Conservation (phyloP, 2,329 filamentous ascomycete species). For the Xylogone sp. region DNA sequence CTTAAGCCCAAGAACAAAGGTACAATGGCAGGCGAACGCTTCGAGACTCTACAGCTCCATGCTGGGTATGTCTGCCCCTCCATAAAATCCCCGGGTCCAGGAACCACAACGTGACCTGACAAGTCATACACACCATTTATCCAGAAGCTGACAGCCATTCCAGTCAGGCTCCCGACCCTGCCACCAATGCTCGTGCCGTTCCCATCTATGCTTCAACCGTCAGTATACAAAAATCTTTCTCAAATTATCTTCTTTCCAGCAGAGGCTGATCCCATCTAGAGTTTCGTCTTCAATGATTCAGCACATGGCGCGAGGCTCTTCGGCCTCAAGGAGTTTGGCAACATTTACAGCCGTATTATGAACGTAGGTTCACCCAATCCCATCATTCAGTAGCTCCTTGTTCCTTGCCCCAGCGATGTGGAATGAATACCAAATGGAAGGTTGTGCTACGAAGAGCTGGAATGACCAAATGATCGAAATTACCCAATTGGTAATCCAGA, state of each 20-base stretch:
- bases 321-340: slow-evolving; percentile 93
- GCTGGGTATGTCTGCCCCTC: slow-evolving; percentile 57
- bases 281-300: slow-evolving; percentile 91
- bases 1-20: neutral
- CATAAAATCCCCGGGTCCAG: slow-evolving; percentile 8
- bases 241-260: neutral
- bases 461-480: too few species aligned
- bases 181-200: slow-evolving; percentile 84
- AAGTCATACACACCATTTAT: neutral
- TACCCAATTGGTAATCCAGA: too few species aligned
- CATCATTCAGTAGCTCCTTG: neutral
- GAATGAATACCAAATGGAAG: too few species aligned
- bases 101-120: neutral
- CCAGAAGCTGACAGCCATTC: slow-evolving; percentile 7
- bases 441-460: too few species aligned
- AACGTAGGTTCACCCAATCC: slow-evolving; percentile 53
- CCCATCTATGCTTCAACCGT: slow-evolving; percentile 94
- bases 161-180: slow-evolving; percentile 75
- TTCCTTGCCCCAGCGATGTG: too few species aligned
- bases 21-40: slow-evolving; percentile 50
- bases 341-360: slow-evolving; percentile 96
- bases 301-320: slow-evolving; percentile 94
- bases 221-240: slow-evolving; percentile 16
- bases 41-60: slow-evolving; percentile 83
- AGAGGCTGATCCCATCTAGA: slow-evolving; percentile 44